Base-by-base conservation (phyloP, 2,329 filamentous ascomycete species). In the Ophiostoma quercus region DNA sequence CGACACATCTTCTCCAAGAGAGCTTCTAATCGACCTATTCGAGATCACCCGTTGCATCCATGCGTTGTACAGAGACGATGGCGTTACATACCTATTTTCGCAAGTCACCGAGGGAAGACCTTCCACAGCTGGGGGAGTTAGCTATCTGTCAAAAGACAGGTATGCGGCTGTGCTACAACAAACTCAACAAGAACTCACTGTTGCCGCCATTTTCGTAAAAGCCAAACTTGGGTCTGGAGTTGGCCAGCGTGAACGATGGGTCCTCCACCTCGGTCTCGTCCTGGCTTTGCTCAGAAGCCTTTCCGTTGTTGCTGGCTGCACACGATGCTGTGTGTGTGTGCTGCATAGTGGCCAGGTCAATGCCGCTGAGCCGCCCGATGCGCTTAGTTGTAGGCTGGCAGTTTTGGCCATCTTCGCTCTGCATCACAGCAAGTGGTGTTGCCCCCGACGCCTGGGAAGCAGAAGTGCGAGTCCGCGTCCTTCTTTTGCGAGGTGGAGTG, bases 401-500 rank as follows among this genome's bases (percentile, higher is more conserved):
- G 14, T 22, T 32, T 3, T 25, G 29, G 1, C 8, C 57, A 14
- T 66, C 68, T 32, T 41, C 65, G 1, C 29, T 16, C 11, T 34
- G 51, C 19, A 47, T n/a, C 1, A 43, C 5, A 8, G 63, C 14
- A 29, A 54, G 4, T 9, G 37, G 32, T 3, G 57, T 62, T 8
- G 11, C 19, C 37, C 9, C 34, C n/a, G 29, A 16, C 6, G 60
- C 65, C 1, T 19, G 69, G 9, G 3, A 32, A 68, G 3, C 11
- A 8, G 8, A 29, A 14, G 25, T 57, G 39, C 47, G 47, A n/a
- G 9, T 1, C 14, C 67, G 68, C 1, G 70, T 39, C 68, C 70
- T 74, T 37, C 66, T 71, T 69, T 73, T 74, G n/a, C 69, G 71
- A 16, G 70, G 65, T 14, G 70, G 66, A 1, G 68, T 72, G 68